Evolutionary conservation across 2,329 filamentous ascomycete genomes (phyloP).

Genomic region (Colletotrichum tamarilloi): DNA sequence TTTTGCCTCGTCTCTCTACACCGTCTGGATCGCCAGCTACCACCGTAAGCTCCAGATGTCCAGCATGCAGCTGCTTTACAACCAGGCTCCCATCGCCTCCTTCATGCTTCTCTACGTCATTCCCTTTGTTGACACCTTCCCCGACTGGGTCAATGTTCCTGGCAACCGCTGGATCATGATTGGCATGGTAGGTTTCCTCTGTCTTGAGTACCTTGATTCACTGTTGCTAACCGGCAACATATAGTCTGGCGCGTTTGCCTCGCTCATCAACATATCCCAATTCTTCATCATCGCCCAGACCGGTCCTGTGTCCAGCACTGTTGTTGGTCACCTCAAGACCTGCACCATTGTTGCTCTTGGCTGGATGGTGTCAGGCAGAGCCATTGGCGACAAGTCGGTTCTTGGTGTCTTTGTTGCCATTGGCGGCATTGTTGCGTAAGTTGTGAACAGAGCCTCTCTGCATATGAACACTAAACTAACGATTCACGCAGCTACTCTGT

Average conservation of each 20-base stretch:
- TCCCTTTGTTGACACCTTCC: constrained; percentile 73
- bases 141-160: constrained; percentile 63
- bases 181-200: constrained; percentile 58
- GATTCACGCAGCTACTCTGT: constrained; percentile 54
- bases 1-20: constrained; percentile 74
- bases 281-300: constrained; percentile 72
- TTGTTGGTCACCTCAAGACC: constrained; percentile 75
- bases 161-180: constrained; percentile 68
- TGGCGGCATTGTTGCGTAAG: constrained; percentile 67
- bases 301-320: constrained; percentile 72
- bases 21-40: constrained; percentile 75
- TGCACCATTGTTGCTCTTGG: constrained; percentile 73
- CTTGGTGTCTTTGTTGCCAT: constrained; percentile 67
- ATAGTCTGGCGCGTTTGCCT: constrained; percentile 72
- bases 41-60: constrained; percentile 73
- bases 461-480: constrained; percentile 9
- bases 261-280: constrained; percentile 73
- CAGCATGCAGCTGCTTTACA: constrained; percentile 77
- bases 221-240: neutral
- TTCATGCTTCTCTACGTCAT: constrained; percentile 74
- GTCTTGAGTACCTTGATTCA: neutral
- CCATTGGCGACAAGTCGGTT: constrained; percentile 65
- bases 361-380: constrained; percentile 67
- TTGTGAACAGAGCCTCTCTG: constrained; percentile 23
- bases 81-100: constrained; percentile 73